These are phyloP conservation scores for Kwoniella dejecticola DNA, from an alignment of 768 basidiomycete species.

Conservation along the genomic window DNA sequence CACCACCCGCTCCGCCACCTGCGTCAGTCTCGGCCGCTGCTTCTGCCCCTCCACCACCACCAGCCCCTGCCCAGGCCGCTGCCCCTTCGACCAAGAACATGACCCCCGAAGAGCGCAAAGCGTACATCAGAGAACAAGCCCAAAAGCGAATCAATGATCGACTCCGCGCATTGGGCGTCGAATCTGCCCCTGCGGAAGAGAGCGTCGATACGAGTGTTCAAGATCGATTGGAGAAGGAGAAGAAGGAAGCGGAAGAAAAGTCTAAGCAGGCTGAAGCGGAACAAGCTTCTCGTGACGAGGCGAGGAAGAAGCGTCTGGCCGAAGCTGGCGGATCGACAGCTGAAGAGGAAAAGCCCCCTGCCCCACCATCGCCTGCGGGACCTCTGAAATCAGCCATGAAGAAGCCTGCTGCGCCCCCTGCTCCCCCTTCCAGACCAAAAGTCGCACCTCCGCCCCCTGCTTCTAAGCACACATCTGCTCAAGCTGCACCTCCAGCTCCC, in stretches of 20 bases:
- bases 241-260: constrained; percentile 88
- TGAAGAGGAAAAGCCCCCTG: constrained; percentile 59
- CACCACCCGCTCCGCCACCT: constrained; percentile 57
- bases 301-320: constrained; percentile 72
- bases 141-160: constrained; percentile 79
- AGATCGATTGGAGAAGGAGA: constrained; percentile 79
- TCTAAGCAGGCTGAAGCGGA: constrained; percentile 73
- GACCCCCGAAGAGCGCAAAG: constrained; percentile 79
- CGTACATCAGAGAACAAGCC: constrained; percentile 76
- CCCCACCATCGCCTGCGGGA: constrained; percentile 59
- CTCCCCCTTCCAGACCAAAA: constrained; percentile 33
- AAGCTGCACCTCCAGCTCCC: constrained; percentile 54
- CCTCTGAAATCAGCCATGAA: constrained; percentile 56
- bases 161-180: constrained; percentile 79
- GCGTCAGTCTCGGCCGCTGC: constrained; percentile 50
- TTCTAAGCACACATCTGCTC: constrained; percentile 9
- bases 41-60: constrained; percentile 62
- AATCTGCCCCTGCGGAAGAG: constrained; percentile 48
- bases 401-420: constrained; percentile 58
- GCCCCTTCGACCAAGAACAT: constrained; percentile 68
- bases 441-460: constrained; percentile 23
- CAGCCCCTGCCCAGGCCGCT: constrained; percentile 57
- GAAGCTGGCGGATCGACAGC: constrained; percentile 56
- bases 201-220: constrained; percentile 76
- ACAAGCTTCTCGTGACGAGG: constrained; percentile 74